Conservation (phyloP, 176 grass and related monocot species). For the Aegilops longissima region DNA sequence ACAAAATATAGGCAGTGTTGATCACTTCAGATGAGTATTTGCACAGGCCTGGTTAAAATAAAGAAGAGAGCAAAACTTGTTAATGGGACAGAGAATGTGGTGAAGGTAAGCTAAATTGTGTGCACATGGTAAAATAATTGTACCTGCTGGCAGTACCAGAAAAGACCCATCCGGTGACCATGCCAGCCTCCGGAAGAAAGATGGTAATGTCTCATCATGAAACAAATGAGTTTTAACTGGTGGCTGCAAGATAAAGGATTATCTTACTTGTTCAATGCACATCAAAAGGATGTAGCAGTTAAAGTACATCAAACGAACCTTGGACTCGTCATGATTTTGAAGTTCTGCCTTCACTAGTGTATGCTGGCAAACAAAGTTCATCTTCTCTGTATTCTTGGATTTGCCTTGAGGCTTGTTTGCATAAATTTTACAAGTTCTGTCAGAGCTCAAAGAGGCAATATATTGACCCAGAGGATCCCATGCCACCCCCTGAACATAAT, state of each 20-base stretch:
- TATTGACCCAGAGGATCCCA: conserved; percentile 96
- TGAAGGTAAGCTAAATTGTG: conserved; percentile 19
- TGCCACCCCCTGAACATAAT: conserved; percentile 97
- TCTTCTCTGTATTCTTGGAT: conserved; percentile 62
- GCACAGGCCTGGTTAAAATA: conserved; percentile 61
- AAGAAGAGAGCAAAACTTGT: conserved; percentile 22
- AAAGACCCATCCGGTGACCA: conserved; percentile 99
- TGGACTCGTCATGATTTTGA: conserved; percentile 67
- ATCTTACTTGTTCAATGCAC: not conserved
- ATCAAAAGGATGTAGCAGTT: conserved; percentile 2
- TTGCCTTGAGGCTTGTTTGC: conserved; percentile 84
- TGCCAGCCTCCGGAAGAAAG: conserved; percentile 90
- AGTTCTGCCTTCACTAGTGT: conserved; percentile 63
- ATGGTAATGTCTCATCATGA: conserved; percentile 95
- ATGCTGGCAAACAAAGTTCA: conserved; percentile 90
- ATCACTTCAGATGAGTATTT: conserved; percentile 65
- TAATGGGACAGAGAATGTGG: not conserved
- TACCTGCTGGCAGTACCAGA: conserved; percentile 91
- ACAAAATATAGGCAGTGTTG: conserved; percentile 89
- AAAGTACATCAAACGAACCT: conserved; percentile 53
- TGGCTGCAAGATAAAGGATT: conserved; percentile 51
- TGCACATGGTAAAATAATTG: not conserved
- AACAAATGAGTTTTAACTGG: conserved; percentile 77
- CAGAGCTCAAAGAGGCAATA: conserved; percentile 89
- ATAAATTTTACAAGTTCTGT: conserved; percentile 91